Evolutionary conservation across 2,329 filamentous ascomycete species (phyloP).

Genomic region (Fusarium zealandicum): DNA sequence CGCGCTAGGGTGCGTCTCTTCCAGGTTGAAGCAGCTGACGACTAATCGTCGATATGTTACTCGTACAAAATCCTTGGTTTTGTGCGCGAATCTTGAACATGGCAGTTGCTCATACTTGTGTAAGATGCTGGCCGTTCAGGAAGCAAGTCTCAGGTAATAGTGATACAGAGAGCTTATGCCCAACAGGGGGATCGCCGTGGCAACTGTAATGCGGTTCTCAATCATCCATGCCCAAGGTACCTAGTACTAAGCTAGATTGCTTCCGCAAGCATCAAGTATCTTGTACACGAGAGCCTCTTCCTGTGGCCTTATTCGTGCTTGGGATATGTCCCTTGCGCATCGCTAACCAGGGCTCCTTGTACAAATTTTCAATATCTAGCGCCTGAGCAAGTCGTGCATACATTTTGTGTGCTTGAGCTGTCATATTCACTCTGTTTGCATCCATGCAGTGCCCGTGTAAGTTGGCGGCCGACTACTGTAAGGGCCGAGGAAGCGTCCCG

Average conservation of each 20-base stretch:
- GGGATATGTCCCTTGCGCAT: conserved; percentile 15
- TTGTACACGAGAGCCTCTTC: conserved; percentile 22
- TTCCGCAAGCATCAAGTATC: conserved; percentile 7
- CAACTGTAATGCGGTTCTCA: conserved; percentile 4
- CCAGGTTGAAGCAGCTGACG: conserved; percentile 25
- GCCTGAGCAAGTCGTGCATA: background rate
- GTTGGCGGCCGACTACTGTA: background rate
- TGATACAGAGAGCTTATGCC: background rate
- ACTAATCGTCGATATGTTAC: background rate
- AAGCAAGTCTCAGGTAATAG: background rate
- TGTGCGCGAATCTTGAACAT: conserved; percentile 9
- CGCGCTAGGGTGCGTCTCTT: conserved; percentile 25
- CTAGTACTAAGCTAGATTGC: background rate
- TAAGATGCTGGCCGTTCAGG: background rate
- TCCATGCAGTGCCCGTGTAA: background rate
- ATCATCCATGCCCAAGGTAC: background rate
- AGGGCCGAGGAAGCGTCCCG: conserved; percentile 14
- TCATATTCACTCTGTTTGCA: conserved; percentile 2
- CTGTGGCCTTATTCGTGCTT: conserved; percentile 7
- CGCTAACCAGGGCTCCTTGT: conserved; percentile 26
- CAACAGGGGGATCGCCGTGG: conserved; percentile 5
- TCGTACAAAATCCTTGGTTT: background rate
- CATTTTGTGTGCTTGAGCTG: too few species aligned
- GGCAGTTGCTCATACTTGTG: background rate
- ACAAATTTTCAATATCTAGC: background rate